Base-by-base conservation (phyloP, 768 basidiomycete genomes). In the Mycena kentingensis region DNA sequence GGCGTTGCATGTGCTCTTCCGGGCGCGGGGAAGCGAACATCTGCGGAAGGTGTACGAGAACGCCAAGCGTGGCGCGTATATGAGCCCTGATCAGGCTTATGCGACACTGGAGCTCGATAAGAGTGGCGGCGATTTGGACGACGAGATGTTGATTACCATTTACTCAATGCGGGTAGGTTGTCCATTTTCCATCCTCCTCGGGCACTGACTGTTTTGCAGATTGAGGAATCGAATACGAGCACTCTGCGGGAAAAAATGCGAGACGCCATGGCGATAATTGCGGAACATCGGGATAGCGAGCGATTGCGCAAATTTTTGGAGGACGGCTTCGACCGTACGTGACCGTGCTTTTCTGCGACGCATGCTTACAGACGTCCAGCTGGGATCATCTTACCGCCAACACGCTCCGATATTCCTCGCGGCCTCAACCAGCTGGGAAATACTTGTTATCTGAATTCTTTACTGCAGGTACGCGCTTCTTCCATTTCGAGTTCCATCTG, bases 391-490 rank as follows among this genome's bases (percentile, higher is more conserved):
- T 62, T 73, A 21, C 65, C 71, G 5, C 73, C 77, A 29, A 81
- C 72, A 2, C 77, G 79, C 38, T 76, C 76, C 3, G 90, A 92
- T 55, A 76, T 88, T 63, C 93, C 93, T 24, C 81, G 92, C 51
- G 93, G 93, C 5, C 77, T 95, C 25, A 88, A 93, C 64, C 93
- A 95, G 63, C 78, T 92, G 19, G 90, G 91, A 44, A 93, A 93
- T 61, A 93, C 91, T 0, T 93, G 92, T 63, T 93, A 92, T 63
- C 73, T 90, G 41, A 93, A 92, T 64, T 93, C 88, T 31, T 73
- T 89, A 49, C 72, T 89, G 16, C 89, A 85, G 74, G 88, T 83
- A 62, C 26, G 65, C n/a, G n/a, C n/a, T 57, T 19, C 11, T 36
- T 52, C 31, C 37, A 11, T n/a, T 34, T 45, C 19, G 22, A 27